Percentiles rank a stretch among this genome's conserved stretches.
Evolutionary conservation across 2,329 filamentous ascomycete genomes (phyloP).

Genomic region (Xylariaceae sp.): DNA sequence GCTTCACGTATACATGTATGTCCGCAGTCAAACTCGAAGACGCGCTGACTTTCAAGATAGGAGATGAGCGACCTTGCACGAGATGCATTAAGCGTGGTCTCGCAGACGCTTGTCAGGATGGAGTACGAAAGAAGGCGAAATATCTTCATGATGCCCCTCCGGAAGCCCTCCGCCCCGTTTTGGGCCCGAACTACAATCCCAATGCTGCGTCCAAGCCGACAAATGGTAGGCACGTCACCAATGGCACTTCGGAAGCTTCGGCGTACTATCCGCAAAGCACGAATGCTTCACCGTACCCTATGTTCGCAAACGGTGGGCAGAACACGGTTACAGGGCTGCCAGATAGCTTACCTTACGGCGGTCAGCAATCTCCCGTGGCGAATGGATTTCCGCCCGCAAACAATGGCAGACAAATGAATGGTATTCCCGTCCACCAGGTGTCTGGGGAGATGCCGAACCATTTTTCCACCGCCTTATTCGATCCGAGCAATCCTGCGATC

Average conservation of each 20-base stretch:
- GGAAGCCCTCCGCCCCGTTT: constrained; percentile 85
- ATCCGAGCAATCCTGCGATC: constrained; percentile 87
- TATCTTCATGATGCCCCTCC: constrained; percentile 96
- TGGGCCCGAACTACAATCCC: constrained; percentile 74
- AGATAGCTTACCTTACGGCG: constrained; percentile 62
- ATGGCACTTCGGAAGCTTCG: constrained; percentile 54
- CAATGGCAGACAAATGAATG: constrained; percentile 54
- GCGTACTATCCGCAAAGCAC: constrained; percentile 57
- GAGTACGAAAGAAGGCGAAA: constrained; percentile 97
- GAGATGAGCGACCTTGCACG: constrained; percentile 92
- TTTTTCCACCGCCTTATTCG: constrained; percentile 72
- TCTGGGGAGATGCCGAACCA: constrained; percentile 53
- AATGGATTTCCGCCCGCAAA: constrained; percentile 70
- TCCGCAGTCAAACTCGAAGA: constrained; percentile 16
- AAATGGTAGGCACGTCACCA: constrained; percentile 56
- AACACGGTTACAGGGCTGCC: constrained; percentile 54
- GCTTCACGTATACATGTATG: constrained; percentile 15
- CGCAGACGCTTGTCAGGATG: constrained; percentile 91
- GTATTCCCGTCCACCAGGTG: constrained; percentile 57
- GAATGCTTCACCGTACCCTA: constrained; percentile 55
- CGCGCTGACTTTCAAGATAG: constrained; percentile 54
- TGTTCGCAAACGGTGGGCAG: constrained; percentile 56
- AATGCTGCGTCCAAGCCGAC: constrained; percentile 54
- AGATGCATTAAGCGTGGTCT: constrained; percentile 93
- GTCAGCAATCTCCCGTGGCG: constrained; percentile 75